A percentile compares a stretch with the other conserved stretches of the same genome.
Conservation (phyloP, 2,329 filamentous ascomycete species). For the Dactylellina cionopaga region DNA sequence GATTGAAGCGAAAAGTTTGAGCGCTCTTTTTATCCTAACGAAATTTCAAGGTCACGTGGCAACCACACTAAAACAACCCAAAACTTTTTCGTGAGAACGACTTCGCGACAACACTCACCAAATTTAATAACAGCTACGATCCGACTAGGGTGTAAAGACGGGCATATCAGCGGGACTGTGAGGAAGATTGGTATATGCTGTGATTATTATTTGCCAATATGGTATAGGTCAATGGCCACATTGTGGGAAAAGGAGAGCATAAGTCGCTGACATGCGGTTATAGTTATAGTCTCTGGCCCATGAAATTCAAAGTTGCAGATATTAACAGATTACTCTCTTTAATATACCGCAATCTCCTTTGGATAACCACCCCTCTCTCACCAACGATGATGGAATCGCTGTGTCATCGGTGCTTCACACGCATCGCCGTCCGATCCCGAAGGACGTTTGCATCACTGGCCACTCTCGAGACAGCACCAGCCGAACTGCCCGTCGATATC, state of each 20-base stretch:
- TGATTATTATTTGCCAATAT: constrained; percentile 7
- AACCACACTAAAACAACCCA: constrained; percentile 21
- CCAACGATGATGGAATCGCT: constrained; percentile 31
- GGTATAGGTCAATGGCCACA: constrained; percentile 15
- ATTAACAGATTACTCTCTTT: not conserved
- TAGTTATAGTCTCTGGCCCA: too few relatives aligned
- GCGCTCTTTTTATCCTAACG: constrained; percentile 13
- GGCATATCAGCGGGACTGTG: constrained; percentile 14
- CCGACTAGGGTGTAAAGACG: constrained; percentile 16
- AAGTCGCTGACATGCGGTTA: not conserved
- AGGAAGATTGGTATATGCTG: not conserved
- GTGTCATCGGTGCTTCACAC: constrained; percentile 49
- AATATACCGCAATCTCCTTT: not conserved
- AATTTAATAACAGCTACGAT: not conserved
- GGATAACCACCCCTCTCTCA: not conserved
- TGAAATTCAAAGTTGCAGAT: not conserved
- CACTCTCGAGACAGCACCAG: constrained; percentile 4
- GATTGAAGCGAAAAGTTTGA: constrained; percentile 21
- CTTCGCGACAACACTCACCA: constrained; percentile 9
- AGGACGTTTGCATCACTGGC: constrained; percentile 47
- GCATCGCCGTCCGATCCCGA: constrained; percentile 36
- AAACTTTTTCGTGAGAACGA: constrained; percentile 44
- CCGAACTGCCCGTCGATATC: not conserved
- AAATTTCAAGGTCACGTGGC: constrained; percentile 27
- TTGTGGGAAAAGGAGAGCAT: not conserved